Evolutionary conservation across 192 early-diverging fungal genomes (phyloP).

Genomic region (Podila clonocystis): DNA sequence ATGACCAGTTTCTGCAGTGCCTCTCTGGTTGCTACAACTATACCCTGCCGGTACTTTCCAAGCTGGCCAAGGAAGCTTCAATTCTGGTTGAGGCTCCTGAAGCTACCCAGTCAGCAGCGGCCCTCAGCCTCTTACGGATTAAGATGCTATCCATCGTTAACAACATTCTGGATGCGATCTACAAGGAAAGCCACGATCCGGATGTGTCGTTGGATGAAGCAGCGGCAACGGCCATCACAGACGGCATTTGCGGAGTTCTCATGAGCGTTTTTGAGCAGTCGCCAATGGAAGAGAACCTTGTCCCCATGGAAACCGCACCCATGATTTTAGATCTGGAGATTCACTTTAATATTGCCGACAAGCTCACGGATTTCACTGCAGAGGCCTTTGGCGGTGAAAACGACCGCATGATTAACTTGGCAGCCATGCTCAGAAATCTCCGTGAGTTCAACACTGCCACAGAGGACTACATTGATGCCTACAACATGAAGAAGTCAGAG

Average conservation of each 20-base stretch:
- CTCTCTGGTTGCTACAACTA: slow-evolving; percentile 50
- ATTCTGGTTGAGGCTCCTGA: not conserved
- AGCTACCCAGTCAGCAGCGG: slow-evolving; percentile 2
- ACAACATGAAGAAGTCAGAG: slow-evolving; percentile 42
- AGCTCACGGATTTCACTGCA: slow-evolving; percentile 58
- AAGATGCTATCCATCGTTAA: slow-evolving; percentile 61
- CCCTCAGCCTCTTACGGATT: slow-evolving; percentile 56
- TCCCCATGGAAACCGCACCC: slow-evolving; percentile 77
- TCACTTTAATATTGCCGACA: slow-evolving; percentile 69
- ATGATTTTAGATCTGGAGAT: slow-evolving; percentile 87
- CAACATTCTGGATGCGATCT: slow-evolving; percentile 58
- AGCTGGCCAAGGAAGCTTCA: slow-evolving; percentile 4
- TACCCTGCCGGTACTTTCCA: slow-evolving; percentile 29
- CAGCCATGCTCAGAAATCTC: slow-evolving; percentile 17
- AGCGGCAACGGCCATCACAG: slow-evolving; percentile 26
- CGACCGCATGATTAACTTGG: slow-evolving; percentile 55
- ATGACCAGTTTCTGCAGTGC: slow-evolving; percentile 29
- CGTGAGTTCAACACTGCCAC: slow-evolving; percentile 35
- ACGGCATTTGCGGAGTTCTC: slow-evolving; percentile 59
- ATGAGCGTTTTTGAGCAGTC: slow-evolving; percentile 72
- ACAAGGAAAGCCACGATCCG: slow-evolving; percentile 51
- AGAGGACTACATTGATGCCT: slow-evolving; percentile 24
- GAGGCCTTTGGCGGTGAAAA: slow-evolving; percentile 47
- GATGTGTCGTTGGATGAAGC: slow-evolving; percentile 25
- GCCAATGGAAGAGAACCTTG: slow-evolving; percentile 62